phyloP scores from a whole-genome alignment of 2,329 filamentous ascomycete species.

The Coleophoma cylindrospora region DNA sequence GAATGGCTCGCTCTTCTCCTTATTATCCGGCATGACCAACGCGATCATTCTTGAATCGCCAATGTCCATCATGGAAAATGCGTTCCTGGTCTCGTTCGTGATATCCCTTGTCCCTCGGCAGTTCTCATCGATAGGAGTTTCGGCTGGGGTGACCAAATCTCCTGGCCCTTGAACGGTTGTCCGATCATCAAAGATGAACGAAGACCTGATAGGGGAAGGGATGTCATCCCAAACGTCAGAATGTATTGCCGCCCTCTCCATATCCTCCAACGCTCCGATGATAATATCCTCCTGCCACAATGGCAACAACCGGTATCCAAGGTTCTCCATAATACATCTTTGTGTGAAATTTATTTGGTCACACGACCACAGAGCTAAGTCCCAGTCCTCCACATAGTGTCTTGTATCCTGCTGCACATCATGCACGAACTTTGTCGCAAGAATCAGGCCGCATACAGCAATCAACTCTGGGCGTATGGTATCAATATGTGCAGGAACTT shows the following conservation, averaged over 20 bases:
- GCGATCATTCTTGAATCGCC: background rate
- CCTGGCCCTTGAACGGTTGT: conserved; percentile 8
- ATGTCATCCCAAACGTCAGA: conserved; percentile 10
- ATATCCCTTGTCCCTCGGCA: conserved; percentile 6
- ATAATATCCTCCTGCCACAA: conserved; percentile 52
- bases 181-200: background rate
- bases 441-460: conserved; percentile 55
- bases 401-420: conserved; percentile 49
- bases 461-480: conserved; percentile 58
- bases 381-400: conserved; percentile 51
- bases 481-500: conserved; percentile 44
- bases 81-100: conserved; percentile 6
- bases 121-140: conserved; percentile 13
- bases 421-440: conserved; percentile 62
- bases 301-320: conserved; percentile 58
- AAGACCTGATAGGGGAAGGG: background rate
- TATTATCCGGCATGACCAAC: background rate
- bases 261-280: conserved; percentile 55
- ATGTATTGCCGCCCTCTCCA: conserved; percentile 50
- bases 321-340: conserved; percentile 57
- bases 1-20: background rate
- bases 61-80: conserved; percentile 3
- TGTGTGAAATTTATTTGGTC: conserved; percentile 61
- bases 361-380: conserved; percentile 49
- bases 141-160: conserved; percentile 13